Base-by-base conservation (phyloP, 2,329 filamentous ascomycete species). In the Nothomitra cinnamomea region DNA sequence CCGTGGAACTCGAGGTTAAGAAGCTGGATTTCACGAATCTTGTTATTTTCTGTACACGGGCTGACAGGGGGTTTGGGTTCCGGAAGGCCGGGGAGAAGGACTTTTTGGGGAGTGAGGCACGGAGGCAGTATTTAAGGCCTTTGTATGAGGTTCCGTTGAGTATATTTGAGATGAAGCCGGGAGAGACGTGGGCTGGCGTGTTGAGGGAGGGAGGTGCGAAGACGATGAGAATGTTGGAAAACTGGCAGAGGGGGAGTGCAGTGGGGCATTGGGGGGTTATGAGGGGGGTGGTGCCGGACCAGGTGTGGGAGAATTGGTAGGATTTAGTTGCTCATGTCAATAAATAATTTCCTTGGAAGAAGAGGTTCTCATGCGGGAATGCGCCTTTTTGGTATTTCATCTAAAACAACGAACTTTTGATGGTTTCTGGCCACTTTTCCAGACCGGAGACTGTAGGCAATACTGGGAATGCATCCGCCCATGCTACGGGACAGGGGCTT, bases 221-320 rank as follows among this genome's bases (percentile, higher is more conserved):
- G 57, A 86, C 83, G 22, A 72, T 72, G 5, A 25, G 13, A 10
- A 74, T 79, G 61, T 71, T 95, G 61, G 75, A 76, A 54, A 74
- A 76, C 64, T 87, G 79, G 72, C 88, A 95, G 64, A 74, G 80
- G 61, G 72, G 78, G 62, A 87, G 85, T 61, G 89, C 89, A 0
- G 64, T 85, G 52, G 85, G 85, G 8, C 92, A 98, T 69, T 98
- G 92, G 92, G 72, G 70, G 43, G 83, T 98, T 48, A 98, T 98
- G 88, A 79, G 92, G 62, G 78, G 71, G 0, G 88, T 95, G 2
- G 60, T 96, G 57, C 88, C 89, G 1, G 72, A 72, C 54, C 70
- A 70, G 12, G 78, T 96, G 24, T 98, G 92, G 92, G 84, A 94
- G 70, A 77, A 79, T 61, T 96, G 87, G 87, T 95, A 67, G 25